phyloP scores from a whole-genome alignment of 2,329 filamentous ascomycete species.

The Lomentospora prolificans region DNA sequence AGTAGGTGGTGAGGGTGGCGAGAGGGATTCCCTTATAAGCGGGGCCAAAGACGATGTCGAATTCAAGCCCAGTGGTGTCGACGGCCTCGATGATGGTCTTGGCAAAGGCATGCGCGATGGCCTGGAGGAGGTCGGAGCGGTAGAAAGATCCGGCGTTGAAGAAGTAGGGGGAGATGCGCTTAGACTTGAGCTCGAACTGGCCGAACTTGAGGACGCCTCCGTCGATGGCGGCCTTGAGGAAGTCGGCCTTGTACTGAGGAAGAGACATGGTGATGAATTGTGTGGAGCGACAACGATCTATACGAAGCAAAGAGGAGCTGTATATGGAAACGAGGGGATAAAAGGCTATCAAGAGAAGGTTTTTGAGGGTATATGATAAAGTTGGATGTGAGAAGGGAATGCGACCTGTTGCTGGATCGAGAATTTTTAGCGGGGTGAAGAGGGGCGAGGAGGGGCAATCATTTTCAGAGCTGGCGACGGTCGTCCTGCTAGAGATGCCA shows the following conservation, averaged over 20 bases:
- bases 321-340: neutral
- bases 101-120: slow-evolving; percentile 76
- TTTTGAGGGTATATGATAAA: neutral
- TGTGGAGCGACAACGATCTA: neutral
- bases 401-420: neutral
- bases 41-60: slow-evolving; percentile 86
- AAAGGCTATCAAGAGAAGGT: neutral
- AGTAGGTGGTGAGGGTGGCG: slow-evolving; percentile 65
- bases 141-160: slow-evolving; percentile 94
- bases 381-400: neutral
- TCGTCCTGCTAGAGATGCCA: too few species aligned
- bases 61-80: slow-evolving; percentile 35
- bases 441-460: neutral
- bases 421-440: slow-evolving; percentile 5
- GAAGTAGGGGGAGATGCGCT: slow-evolving; percentile 88
- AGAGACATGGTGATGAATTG: slow-evolving; percentile 30
- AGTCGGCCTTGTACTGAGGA: slow-evolving; percentile 58
- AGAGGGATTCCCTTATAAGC: slow-evolving; percentile 97
- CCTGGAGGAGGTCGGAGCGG: slow-evolving; percentile 63
- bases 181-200: slow-evolving; percentile 83
- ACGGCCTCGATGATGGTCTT: slow-evolving; percentile 45
- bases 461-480: neutral
- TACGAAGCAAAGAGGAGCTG: neutral
- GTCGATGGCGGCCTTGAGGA: slow-evolving; percentile 59
- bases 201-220: slow-evolving; percentile 71